Evolutionary conservation across 176 grass and related monocot genomes (phyloP), one percentile per base, ranked within the genome.

Genomic region (Hordeum marinum): DNA sequence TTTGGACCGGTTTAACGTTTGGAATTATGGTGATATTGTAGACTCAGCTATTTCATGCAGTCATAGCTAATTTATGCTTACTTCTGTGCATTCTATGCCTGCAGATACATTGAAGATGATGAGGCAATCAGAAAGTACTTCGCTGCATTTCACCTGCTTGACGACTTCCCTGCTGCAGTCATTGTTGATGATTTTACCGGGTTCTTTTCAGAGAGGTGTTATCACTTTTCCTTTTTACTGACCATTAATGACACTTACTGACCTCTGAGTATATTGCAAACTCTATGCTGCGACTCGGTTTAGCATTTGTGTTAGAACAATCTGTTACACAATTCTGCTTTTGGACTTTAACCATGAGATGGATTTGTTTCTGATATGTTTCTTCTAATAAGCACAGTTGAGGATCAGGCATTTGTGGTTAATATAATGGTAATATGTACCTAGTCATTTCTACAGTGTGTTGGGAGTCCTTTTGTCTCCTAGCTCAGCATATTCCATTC

Each of bases 131-230:
- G 81, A 81, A 94, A 89, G 41, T 95, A 92, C 57, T 94, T 95
- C 48, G 87, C 96, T 63, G 91, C 93, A 86, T 95, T 95, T 92
- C 96, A 95, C 50, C 81, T 98, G 62, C 89, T 92, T 75, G 88
- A 87, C 11, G 67, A 55, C 79, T 92, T 95, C 41, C 93, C 93
- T 24, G 84, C 87, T 80, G 89, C 89, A 76, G 88, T 98, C 46
- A 89, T 98, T 58, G 87, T 98, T 76, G 96, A 98, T 68, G 96
- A 91, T 91, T 98, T 98, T 86, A 94, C 87, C 67, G 86, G 92
- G 41, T 85, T 92, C 88, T 98, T 98, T 84, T 88, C 59, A 0
- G 86, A 94, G 29, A 87, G 85, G 96, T 95, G 32, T 43, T 67
- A 57, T 79, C 26, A 48, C 32, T 41, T 24, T 70, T 31, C 11